phyloP scores from a whole-genome alignment of 2,329 filamentous ascomycete species.

The Thyridium curvatum region DNA sequence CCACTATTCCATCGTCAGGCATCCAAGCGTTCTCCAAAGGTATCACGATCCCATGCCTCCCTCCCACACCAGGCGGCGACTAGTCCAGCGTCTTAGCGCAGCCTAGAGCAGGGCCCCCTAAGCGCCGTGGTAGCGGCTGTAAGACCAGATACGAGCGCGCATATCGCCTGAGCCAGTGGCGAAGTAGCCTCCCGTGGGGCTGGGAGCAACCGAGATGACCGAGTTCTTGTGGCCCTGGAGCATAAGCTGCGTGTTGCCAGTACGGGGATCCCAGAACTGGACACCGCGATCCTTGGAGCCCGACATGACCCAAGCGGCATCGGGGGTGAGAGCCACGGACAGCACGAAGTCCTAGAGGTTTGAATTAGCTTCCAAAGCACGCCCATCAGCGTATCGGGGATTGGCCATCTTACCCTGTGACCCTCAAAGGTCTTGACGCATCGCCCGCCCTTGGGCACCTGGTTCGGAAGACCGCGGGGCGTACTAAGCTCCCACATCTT shows the following conservation, averaged over 20 bases:
- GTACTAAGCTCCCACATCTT: slow-evolving; percentile 96
- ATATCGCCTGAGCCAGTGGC: slow-evolving; percentile 96
- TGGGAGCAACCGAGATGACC: slow-evolving; percentile 94
- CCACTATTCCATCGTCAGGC: too few relatives aligned
- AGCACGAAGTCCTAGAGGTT: slow-evolving; percentile 79
- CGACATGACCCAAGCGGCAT: slow-evolving; percentile 92
- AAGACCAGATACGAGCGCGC: slow-evolving; percentile 96
- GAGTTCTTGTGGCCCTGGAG: slow-evolving; percentile 98
- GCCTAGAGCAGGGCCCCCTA: not conserved
- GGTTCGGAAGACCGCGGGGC: slow-evolving; percentile 59
- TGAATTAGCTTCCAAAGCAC: slow-evolving; percentile 17
- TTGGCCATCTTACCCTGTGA: slow-evolving; percentile 62
- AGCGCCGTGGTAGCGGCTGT: slow-evolving; percentile 41
- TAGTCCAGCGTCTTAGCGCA: too few relatives aligned
- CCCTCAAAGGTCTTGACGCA: slow-evolving; percentile 97
- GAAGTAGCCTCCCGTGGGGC: slow-evolving; percentile 80
- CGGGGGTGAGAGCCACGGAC: slow-evolving; percentile 88
- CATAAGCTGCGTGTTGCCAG: slow-evolving; percentile 94
- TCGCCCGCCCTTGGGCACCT: slow-evolving; percentile 75
- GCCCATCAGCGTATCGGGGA: not conserved
- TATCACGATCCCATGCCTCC: too few relatives aligned
- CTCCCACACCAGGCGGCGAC: too few relatives aligned
- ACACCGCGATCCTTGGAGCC: slow-evolving; percentile 96
- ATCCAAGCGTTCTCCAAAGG: too few relatives aligned
- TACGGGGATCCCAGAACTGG: slow-evolving; percentile 96